Evolutionary conservation across 306 rosid genomes (phyloP), one percentile per base, ranked within the genome.

Genomic region (Begonia loranthoides): DNA sequence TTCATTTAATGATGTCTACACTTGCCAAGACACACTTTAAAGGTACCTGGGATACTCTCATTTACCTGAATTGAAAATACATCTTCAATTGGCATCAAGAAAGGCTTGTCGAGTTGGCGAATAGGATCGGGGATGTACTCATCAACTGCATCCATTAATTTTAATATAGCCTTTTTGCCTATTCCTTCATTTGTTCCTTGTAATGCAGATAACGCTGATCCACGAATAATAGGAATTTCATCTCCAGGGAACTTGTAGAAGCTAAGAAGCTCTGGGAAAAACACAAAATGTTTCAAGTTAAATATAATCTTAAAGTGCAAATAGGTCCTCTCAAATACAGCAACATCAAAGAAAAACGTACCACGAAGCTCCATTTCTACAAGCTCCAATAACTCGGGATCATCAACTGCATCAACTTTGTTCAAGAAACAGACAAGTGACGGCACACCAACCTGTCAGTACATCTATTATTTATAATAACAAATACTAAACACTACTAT

Each of bases 401-500:
- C 94, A 49, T 84, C 94, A 4, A 84, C 88, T 57, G 80, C 88
- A 70, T 84, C 94, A 49, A 79, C 88, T 14, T 84, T 84, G 57
- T 84, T 84, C 34, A 84, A 51, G 66, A 84, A 84, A 10, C 80
- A 85, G 0, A 84, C 94, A 74, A 80, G 77, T 55, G 80, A 79
- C 2, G 94, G 94, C 2, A 84, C 94, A 12, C 94, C 94, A 2
- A 84, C 94, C 58, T 83, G 94, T 47, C 36, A 28, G 5, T 28
- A 7, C 36, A 28, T 4, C 36, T 28, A 28, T 7, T 5, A 28
- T 5, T 28, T 28, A 28, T 28, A 2, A 19, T 28, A 28, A 28
- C 4, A 28, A 28, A 28, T 7, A 28, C 36, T 28, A 28, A 28
- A 28, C 36, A 28, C 36, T 8, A 28, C 5, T 4, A 7, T 19